Evolutionary conservation across 768 basidiomycete species (phyloP).

Genomic region (Leucosporidium creatinivorum): DNA sequence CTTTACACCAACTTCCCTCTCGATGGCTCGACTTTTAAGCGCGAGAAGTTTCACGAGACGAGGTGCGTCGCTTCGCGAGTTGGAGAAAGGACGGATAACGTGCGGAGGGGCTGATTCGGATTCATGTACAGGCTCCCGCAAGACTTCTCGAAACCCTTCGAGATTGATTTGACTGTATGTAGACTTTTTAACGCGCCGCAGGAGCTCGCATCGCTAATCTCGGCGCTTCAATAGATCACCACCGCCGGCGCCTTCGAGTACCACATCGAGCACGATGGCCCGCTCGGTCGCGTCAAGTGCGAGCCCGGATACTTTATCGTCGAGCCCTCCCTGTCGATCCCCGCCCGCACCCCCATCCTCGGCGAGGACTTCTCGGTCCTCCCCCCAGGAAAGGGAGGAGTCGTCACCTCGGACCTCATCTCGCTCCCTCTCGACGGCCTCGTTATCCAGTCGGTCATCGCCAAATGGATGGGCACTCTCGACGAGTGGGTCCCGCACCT

Average conservation of each 20-base stretch:
- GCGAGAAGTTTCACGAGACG: constrained; percentile 65
- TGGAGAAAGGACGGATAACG: no score
- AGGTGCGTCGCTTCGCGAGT: constrained; percentile 50
- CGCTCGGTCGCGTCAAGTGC: constrained; percentile 59
- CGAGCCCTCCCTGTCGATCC: constrained; percentile 75
- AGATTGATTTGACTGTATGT: constrained; percentile 68
- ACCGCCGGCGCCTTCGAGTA: constrained; percentile 94
- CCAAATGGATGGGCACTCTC: constrained; percentile 95
- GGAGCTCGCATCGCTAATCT: neutral
- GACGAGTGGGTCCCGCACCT: constrained; percentile 71
- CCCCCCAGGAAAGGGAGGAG: constrained; percentile 49
- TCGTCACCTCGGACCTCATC: constrained; percentile 49
- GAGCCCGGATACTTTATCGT: constrained; percentile 89
- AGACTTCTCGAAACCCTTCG: constrained; percentile 81
- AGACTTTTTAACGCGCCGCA: no score
- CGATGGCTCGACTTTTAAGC: constrained; percentile 75
- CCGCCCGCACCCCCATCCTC: constrained; percentile 67
- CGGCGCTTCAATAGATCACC: constrained; percentile 54
- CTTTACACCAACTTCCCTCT: constrained; percentile 96
- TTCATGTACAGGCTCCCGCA: constrained; percentile 60
- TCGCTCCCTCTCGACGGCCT: constrained; percentile 80
- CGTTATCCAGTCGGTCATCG: constrained; percentile 79
- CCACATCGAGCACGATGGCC: constrained; percentile 81
- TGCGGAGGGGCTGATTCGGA: neutral
- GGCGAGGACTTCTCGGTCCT: constrained; percentile 48